Base-by-base conservation (phyloP, 768 basidiomycete species). In the Clavulina sp. region DNA sequence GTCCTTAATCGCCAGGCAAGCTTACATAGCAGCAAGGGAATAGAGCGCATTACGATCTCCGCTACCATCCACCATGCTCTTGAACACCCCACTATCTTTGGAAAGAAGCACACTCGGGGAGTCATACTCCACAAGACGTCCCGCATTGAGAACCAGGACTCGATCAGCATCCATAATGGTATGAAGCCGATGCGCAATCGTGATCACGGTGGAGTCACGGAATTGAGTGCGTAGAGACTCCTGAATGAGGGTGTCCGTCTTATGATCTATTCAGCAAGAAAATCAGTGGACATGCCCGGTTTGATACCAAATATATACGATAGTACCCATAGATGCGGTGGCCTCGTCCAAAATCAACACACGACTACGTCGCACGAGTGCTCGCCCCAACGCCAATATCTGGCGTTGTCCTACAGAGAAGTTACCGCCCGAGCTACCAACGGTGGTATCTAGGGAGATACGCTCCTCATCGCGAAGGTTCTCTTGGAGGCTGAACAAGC, bases 171-270 rank as follows among this genome's bases (percentile, higher is more conserved):
- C 34, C 9, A 75, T 74, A 52, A 78, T 72, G 5, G 72, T 77
- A 50, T 70, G 67, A 4, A 74, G 57, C n/a, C 77, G 68, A 60
- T 78, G 76, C 1, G 77, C 77, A 31, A 80, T 69, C n/a, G 74
- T 77, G 29, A 78, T 62, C n/a, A 78, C 62, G 0, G 76, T 78
- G 0, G 69, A 68, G n/a, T 62, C 61, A 6, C 58, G 60, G 3
- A 73, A 57, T 54, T 68, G 66, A 24, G 66, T 64, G 5, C 77
- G 68, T 48, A 80, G 69, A 1, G 75, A 73, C 4, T 63, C 62
- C 59, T 80, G 77, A 52, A 80, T 78, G 51, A 71, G 60, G 0
- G 68, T 60, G 57, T 79, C 77, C 0, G 75, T 79, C 51, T 68
- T 67, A 56, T 74, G 73, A 60, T 79, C 77, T n/a, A 66, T 63